Evolutionary conservation across 2,329 filamentous ascomycete genomes (phyloP).

Genomic region (Fusarium paranaense): DNA sequence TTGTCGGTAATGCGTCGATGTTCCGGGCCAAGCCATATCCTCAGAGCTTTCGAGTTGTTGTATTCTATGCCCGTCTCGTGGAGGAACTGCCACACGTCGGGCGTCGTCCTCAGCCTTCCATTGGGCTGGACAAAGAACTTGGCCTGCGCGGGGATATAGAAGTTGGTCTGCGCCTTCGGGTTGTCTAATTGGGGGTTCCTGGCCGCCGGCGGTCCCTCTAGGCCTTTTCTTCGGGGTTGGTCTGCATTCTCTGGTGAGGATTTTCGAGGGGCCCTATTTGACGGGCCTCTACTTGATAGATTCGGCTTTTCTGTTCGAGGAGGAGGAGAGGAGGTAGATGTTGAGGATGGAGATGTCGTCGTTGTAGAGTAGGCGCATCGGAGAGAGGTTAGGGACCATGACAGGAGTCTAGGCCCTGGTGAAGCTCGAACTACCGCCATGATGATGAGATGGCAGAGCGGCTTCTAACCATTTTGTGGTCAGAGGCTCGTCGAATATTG

Average conservation of each 20-base stretch:
- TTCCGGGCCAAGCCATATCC: constrained; percentile 21
- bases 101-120: constrained; percentile 46
- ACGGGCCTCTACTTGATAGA: neutral
- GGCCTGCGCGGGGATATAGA: constrained; percentile 34
- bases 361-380: constrained; percentile 27
- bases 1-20: constrained; percentile 17
- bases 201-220: constrained; percentile 4
- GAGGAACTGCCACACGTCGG: constrained; percentile 45
- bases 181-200: neutral
- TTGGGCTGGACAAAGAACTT: constrained; percentile 33
- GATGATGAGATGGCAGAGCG: constrained; percentile 10
- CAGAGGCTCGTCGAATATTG: neutral
- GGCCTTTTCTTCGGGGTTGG: constrained; percentile 8
- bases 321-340: neutral
- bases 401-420: constrained; percentile 24
- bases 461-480: constrained; percentile 28
- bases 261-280: neutral
- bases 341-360: constrained; percentile 9
- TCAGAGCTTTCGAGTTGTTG: constrained; percentile 35
- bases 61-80: constrained; percentile 41
- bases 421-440: constrained; percentile 43
- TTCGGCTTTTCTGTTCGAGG: neutral
- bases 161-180: neutral
- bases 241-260: neutral
- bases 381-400: constrained; percentile 12